These are phyloP conservation scores for Vaccinium corymbosum DNA, from an alignment of 148 eudicot genomes.

Conservation along the genomic window DNA sequence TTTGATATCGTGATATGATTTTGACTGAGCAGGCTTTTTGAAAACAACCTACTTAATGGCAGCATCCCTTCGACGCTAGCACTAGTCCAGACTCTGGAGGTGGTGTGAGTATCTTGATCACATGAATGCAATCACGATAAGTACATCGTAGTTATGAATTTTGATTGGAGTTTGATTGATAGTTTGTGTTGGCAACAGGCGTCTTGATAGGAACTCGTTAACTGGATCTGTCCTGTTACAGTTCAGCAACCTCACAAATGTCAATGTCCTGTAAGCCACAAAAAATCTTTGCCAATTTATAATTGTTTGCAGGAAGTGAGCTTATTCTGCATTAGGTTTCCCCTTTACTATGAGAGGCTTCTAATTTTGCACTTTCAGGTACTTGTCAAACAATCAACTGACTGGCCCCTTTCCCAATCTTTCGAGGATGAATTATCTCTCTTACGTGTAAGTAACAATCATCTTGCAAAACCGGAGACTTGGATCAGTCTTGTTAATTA, in stretches of 20 bases:
- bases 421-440: slow-evolving; percentile 20
- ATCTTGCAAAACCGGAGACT: background rate
- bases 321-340: background rate
- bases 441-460: slow-evolving; percentile 20
- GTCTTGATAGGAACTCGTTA: slow-evolving; percentile 60
- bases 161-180: background rate
- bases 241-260: slow-evolving; percentile 48
- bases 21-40: slow-evolving; percentile 56
- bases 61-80: slow-evolving; percentile 58
- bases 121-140: background rate
- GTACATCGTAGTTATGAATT: background rate
- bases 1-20: background rate
- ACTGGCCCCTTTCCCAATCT: slow-evolving; percentile 59
- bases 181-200: slow-evolving; percentile 35
- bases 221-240: slow-evolving; percentile 54
- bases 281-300: background rate
- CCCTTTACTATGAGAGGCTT: slow-evolving; percentile 9
- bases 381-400: slow-evolving; percentile 55
- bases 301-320: background rate
- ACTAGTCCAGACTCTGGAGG: slow-evolving; percentile 52
- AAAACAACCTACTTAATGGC: slow-evolving; percentile 57
- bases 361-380: slow-evolving; percentile 34
- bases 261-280: slow-evolving; percentile 53
- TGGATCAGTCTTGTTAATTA: background rate
- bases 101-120: slow-evolving; percentile 56